Evolutionary conservation across 129 eudicot species (phyloP), one percentile per base, ranked within the genome.

Genomic region (Sambucus nigra): DNA sequence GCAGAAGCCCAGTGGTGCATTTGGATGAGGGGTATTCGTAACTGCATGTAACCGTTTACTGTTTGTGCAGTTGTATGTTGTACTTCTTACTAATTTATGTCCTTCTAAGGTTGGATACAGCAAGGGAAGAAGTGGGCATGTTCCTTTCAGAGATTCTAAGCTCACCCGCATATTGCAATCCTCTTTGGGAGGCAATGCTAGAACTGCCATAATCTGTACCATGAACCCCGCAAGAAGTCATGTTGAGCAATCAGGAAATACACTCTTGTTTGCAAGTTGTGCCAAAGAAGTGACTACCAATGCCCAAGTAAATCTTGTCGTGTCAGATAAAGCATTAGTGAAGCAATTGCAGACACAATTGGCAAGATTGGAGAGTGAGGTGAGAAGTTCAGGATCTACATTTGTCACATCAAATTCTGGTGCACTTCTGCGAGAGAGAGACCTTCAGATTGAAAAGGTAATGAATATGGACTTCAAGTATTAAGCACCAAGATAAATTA

Each of bases 191-290:
- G 97, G 97, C 48, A 88, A 84, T 73, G 84, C 85, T 28, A 80
- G 84, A 73, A 84, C 97, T 24, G 97, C 97, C 46, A 78, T 88
- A 59, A 88, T 88, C 53, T 88, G 97, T 53, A 88, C 94, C 24
- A 73, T 88, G 94, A 84, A 94, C 73, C 97, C 97, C 58, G 94
- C 97, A 54, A 53, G 87, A 56, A 78, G 76, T 46, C 94, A 84
- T 45, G 87, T 76, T 25, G 92, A 88, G 75, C 94, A 88, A 67
- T 88, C 97, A 51, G 80, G 92, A 72, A 88, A 88, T 64, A 88
- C 97, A 10, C 92, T 88, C 52, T 67, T 80, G 19, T 88, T 88
- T 66, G 97, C 97, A 60, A 77, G 94, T 47, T 88, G 97, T 62
- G 97, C 97, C 23, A 88, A 88, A 65, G 94, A 88, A 73, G 94